Conservation (phyloP, 768 basidiomycete species). For the Pleurotus djamor region DNA sequence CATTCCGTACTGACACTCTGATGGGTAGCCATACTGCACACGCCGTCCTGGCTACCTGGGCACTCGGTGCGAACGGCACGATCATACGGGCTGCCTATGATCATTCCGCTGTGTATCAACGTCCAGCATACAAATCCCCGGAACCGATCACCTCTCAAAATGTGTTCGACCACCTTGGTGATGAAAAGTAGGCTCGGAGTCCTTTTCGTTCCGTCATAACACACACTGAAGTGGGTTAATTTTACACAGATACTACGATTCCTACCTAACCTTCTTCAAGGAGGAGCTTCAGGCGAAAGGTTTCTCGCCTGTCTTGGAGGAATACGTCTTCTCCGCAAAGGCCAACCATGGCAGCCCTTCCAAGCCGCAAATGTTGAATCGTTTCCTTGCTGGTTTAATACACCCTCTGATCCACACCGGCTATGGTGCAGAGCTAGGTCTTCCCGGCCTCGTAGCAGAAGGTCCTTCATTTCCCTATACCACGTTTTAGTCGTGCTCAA, state of each 20-base stretch:
- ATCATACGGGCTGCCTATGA: constrained; percentile 36
- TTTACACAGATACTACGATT: constrained; percentile 50
- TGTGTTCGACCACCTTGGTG: constrained; percentile 53
- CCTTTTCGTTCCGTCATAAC: neutral
- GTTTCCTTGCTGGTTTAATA: constrained; percentile 49
- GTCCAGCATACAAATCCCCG: constrained; percentile 40
- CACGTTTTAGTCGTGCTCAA: constrained; percentile 18
- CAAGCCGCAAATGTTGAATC: constrained; percentile 38
- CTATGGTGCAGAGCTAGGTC: constrained; percentile 56
- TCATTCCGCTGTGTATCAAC: constrained; percentile 31
- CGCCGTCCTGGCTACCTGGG: constrained; percentile 56
- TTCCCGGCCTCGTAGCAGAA: constrained; percentile 51
- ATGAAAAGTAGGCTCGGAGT: constrained; percentile 40
- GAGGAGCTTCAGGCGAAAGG: constrained; percentile 39
- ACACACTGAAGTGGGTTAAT: too few species aligned
- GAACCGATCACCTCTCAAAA: constrained; percentile 42
- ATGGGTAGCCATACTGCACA: constrained; percentile 48
- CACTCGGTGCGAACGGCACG: constrained; percentile 48
- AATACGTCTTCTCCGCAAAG: constrained; percentile 54
- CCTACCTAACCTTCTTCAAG: constrained; percentile 58
- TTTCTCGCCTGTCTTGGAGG: constrained; percentile 46
- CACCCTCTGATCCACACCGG: constrained; percentile 63
- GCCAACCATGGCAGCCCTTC: constrained; percentile 41
- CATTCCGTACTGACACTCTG: constrained; percentile 20
- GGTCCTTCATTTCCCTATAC: constrained; percentile 25